A percentile compares a stretch with the other conserved stretches of the same genome.
phyloP scores from a whole-genome alignment of 2,329 filamentous ascomycete genomes.

The Pseudogymnoascus sp. region DNA sequence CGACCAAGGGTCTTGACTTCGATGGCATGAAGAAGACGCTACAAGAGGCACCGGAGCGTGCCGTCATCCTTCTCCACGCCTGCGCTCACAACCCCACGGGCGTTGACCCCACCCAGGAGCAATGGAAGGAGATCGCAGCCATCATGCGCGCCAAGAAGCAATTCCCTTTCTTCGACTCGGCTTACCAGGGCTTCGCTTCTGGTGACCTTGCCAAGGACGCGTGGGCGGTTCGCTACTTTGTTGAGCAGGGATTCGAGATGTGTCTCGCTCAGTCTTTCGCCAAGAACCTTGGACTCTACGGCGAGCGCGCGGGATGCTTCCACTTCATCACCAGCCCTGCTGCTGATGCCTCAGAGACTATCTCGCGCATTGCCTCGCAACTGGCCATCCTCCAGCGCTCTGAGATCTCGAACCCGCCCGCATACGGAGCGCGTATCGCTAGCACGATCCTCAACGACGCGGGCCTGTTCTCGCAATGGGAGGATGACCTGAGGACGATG shows the following conservation, averaged over 20 bases:
- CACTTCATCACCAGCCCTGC: conserved; percentile 77
- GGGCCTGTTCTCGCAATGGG: conserved; percentile 80
- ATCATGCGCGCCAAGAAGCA: conserved; percentile 71
- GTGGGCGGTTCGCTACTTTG: conserved; percentile 89
- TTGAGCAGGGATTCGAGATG: conserved; percentile 84
- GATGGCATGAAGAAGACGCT: conserved; percentile 75
- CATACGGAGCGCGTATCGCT: conserved; percentile 88
- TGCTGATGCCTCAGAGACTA: conserved; percentile 53
- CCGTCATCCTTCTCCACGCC: conserved; percentile 85
- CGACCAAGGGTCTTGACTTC: conserved; percentile 87
- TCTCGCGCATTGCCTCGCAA: conserved; percentile 69
- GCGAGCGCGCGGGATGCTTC: conserved; percentile 92
- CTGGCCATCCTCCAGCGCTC: conserved; percentile 90
- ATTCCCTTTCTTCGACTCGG: conserved; percentile 97
- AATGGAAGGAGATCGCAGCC: conserved; percentile 85
- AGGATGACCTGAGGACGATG: conserved; percentile 87
- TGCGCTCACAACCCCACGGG: conserved; percentile 98
- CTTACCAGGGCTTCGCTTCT: conserved; percentile 96
- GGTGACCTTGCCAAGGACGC: conserved; percentile 79
- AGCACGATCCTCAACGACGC: conserved; percentile 76
- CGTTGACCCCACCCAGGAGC: conserved; percentile 85
- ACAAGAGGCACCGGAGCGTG: conserved; percentile 63
- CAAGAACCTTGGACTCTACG: conserved; percentile 97
- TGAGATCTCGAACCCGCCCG: conserved; percentile 94
- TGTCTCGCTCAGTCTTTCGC: conserved; percentile 89